phyloP scores from a whole-genome alignment of 1,139 yeast species.

The Hemisphaericaspora subhashii region DNA sequence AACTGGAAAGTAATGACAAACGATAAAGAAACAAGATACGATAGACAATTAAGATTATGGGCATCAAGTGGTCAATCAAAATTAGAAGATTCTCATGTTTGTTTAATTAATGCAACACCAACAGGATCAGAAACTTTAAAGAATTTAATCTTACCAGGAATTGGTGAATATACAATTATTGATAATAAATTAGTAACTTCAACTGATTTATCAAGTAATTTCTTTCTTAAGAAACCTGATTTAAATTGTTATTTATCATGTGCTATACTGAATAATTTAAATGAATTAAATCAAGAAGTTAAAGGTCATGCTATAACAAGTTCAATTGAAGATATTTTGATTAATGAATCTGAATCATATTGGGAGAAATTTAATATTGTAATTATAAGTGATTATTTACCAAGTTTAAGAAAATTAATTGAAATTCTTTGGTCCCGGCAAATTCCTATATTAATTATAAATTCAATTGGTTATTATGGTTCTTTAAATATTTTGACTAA shows the following conservation, averaged over 20 bases:
- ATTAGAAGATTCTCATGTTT: constrained; percentile 58
- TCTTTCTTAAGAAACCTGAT: constrained; percentile 53
- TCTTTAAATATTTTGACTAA: constrained; percentile 50
- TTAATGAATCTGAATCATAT: constrained; percentile 21
- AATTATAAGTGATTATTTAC: constrained; percentile 40
- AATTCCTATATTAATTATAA: constrained; percentile 56
- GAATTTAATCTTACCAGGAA: constrained; percentile 79
- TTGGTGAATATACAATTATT: constrained; percentile 65
- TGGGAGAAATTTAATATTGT: constrained; percentile 60
- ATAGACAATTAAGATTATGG: constrained; percentile 90
- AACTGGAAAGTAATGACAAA: neutral
- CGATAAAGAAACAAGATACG: constrained; percentile 59
- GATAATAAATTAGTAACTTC: constrained; percentile 44
- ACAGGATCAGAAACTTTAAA: constrained; percentile 72
- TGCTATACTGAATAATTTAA: constrained; percentile 40
- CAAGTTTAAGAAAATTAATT: constrained; percentile 22
- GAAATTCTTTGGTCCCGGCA: constrained; percentile 41
- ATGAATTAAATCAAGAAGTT: constrained; percentile 64
- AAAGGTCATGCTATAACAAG: constrained; percentile 33
- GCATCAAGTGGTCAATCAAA: constrained; percentile 71
- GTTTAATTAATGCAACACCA: constrained; percentile 60
- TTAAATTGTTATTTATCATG: constrained; percentile 44
- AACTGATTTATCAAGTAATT: constrained; percentile 55
- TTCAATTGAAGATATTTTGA: constrained; percentile 20
- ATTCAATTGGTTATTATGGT: constrained; percentile 68